phyloP scores from a whole-genome alignment of 1,139 yeast genomes.

The Wickerhamomyces sp. region DNA sequence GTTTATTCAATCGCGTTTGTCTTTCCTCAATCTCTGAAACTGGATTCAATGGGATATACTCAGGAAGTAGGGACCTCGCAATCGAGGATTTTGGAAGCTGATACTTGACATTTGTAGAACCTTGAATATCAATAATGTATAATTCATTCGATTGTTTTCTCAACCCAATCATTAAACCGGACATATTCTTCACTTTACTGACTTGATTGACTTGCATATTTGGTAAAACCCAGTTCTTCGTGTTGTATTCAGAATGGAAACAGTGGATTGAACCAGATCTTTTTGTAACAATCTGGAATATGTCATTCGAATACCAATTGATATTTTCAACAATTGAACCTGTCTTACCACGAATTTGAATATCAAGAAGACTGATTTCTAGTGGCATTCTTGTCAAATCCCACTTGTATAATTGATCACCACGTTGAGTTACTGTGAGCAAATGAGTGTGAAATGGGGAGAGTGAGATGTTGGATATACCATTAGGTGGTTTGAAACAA shows the following conservation, averaged over 20 bases:
- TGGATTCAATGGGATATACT: constrained; percentile 17
- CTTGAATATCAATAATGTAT: constrained; percentile 27
- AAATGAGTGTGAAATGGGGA: constrained; percentile 60
- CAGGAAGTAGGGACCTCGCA: constrained; percentile 20
- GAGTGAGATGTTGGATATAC: constrained; percentile 54
- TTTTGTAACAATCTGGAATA: constrained; percentile 52
- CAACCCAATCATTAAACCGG: constrained; percentile 5
- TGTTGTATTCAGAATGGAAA: constrained; percentile 33
- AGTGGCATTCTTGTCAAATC: constrained; percentile 50
- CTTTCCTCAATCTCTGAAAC: constrained; percentile 10
- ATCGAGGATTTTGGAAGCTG: constrained; percentile 34
- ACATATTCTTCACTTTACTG: constrained; percentile 13
- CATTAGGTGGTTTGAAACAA: constrained; percentile 56
- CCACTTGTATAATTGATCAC: constrained; percentile 63
- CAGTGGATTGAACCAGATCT: constrained; percentile 61
- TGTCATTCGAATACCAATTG: constrained; percentile 42
- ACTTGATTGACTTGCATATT: constrained; percentile 21
- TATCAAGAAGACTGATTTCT: constrained; percentile 52
- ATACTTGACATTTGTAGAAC: constrained; percentile 39
- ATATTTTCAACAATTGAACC: constrained; percentile 48
- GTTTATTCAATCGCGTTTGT: constrained; percentile 2
- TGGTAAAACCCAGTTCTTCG: constrained; percentile 29
- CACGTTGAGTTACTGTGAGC: constrained; percentile 52
- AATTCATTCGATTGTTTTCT: constrained; percentile 1
- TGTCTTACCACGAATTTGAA: constrained; percentile 60